These are phyloP conservation scores for Dendrobium chrysotoxum DNA, from an alignment of 106 monocot genomes.

Conservation along the genomic window DNA sequence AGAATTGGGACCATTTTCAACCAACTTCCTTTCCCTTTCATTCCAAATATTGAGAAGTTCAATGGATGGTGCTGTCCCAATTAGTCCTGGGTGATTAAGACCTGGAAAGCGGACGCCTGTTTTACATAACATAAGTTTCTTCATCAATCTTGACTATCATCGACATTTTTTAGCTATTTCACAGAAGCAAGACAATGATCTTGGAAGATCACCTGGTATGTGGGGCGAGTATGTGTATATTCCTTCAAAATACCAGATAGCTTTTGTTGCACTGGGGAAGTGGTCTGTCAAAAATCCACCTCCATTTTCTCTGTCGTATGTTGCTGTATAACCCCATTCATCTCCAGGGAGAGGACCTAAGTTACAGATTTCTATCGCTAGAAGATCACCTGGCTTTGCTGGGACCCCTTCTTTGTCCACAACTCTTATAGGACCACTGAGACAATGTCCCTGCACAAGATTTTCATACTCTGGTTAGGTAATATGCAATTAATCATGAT, in stretches of 20 bases:
- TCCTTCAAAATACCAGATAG: constrained; percentile 95
- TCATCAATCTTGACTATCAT: neutral
- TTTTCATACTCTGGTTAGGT: neutral
- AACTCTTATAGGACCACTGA: constrained; percentile 71
- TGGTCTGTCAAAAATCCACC: constrained; percentile 94
- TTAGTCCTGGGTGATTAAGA: constrained; percentile 68
- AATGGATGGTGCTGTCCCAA: constrained; percentile 77
- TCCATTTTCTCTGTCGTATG: constrained; percentile 81
- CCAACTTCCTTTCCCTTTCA: constrained; percentile 65
- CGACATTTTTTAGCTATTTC: neutral
- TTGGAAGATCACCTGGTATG: constrained; percentile 46
- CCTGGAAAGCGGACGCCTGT: constrained; percentile 83
- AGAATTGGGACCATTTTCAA: constrained; percentile 27
- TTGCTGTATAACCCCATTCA: constrained; percentile 89
- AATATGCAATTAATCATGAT: too few species aligned
- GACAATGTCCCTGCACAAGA: constrained; percentile 57
- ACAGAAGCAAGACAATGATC: neutral
- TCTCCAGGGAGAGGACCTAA: constrained; percentile 83
- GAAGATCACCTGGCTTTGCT: constrained; percentile 79
- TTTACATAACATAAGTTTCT: neutral
- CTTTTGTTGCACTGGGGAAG: constrained; percentile 78
- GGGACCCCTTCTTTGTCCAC: constrained; percentile 50
- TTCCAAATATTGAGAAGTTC: constrained; percentile 86
- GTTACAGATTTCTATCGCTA: constrained; percentile 76
- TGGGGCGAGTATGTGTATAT: constrained; percentile 86